These are phyloP conservation scores for Penicillium odoratum DNA, from an alignment of 495 filamentous ascomycete genomes.

Conservation along the genomic window DNA sequence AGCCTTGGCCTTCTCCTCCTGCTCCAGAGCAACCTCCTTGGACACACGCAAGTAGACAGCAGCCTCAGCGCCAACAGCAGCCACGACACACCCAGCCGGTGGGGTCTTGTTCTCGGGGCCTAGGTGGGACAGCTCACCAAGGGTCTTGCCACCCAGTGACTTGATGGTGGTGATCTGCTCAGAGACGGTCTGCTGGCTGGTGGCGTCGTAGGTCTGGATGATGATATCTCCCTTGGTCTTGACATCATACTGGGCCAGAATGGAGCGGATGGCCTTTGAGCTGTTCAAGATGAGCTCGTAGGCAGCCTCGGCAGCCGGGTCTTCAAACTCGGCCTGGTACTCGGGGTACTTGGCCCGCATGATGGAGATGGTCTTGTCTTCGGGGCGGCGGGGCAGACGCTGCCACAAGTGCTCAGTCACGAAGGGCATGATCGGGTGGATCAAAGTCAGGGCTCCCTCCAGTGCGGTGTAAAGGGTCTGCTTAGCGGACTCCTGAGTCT, in stretches of 20 bases:
- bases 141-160: conserved; percentile 63
- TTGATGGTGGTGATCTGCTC: conserved; percentile 61
- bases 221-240: conserved; percentile 57
- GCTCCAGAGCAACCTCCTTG: conserved; percentile 67
- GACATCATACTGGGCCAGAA: conserved; percentile 58
- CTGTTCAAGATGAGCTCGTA: conserved; percentile 66
- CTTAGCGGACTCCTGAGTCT: conserved; percentile 58
- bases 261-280: conserved; percentile 57
- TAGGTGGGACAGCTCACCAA: conserved; percentile 50
- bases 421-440: conserved; percentile 82
- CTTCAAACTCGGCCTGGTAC: conserved; percentile 54
- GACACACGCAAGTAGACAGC: conserved; percentile 69
- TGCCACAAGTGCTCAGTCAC: conserved; percentile 80
- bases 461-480: conserved; percentile 68
- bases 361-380: conserved; percentile 64
- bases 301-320: conserved; percentile 56
- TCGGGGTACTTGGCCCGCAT: conserved; percentile 67
- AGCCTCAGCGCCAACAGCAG: conserved; percentile 62
- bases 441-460: conserved; percentile 64
- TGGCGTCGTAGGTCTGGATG: conserved; percentile 59
- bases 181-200: conserved; percentile 55
- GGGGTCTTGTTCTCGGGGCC: conserved; percentile 51
- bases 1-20: conserved; percentile 62
- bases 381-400: conserved; percentile 64
- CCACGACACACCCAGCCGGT: conserved; percentile 70